These are phyloP conservation scores for Sporisorium sorghi DNA, from an alignment of 1,284 basidiomycete species.

Conservation along the genomic window DNA sequence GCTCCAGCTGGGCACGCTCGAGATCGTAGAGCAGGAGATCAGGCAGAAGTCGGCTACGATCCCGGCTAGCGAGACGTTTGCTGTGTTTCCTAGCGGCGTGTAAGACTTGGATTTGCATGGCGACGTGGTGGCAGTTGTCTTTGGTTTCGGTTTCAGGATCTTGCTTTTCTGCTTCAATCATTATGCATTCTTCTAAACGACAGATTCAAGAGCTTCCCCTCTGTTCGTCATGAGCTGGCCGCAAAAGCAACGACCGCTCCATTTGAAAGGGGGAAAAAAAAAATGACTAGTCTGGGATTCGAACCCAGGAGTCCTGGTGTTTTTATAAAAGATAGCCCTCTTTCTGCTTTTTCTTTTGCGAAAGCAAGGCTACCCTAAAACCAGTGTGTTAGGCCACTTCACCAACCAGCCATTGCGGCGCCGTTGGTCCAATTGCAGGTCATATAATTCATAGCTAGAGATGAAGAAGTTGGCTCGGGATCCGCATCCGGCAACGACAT, in stretches of 20 bases:
- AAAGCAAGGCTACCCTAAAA: conserved; percentile 28
- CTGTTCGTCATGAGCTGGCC: too few relatives aligned
- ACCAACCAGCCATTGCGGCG: conserved; percentile 45
- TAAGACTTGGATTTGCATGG: too few relatives aligned
- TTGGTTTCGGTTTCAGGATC: too few relatives aligned
- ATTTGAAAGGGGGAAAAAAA: conserved; percentile 8
- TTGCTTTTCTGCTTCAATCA: too few relatives aligned
- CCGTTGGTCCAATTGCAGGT: too few relatives aligned
- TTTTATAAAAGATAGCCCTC: too few relatives aligned
- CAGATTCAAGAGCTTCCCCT: too few relatives aligned
- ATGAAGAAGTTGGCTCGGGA: too few relatives aligned
- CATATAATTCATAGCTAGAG: too few relatives aligned
- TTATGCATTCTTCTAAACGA: too few relatives aligned
- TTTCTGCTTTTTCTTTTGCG: neutral
- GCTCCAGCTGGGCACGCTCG: conserved; percentile 19
- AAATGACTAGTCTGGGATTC: conserved; percentile 57
- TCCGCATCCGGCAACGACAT: neutral
- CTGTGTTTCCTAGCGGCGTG: conserved; percentile 14
- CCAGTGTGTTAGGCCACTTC: conserved; percentile 57
- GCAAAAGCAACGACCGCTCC: conserved; percentile 13
- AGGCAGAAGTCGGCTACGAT: conserved; percentile 14
- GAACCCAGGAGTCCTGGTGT: conserved; percentile 58
- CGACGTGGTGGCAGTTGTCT: too few relatives aligned
- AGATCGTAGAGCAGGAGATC: conserved; percentile 45
- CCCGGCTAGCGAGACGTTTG: conserved; percentile 37